Evolutionary conservation across 176 grass and related monocot genomes (phyloP), one percentile per base, ranked within the genome.

Genomic region (Eragrostis curvula): DNA sequence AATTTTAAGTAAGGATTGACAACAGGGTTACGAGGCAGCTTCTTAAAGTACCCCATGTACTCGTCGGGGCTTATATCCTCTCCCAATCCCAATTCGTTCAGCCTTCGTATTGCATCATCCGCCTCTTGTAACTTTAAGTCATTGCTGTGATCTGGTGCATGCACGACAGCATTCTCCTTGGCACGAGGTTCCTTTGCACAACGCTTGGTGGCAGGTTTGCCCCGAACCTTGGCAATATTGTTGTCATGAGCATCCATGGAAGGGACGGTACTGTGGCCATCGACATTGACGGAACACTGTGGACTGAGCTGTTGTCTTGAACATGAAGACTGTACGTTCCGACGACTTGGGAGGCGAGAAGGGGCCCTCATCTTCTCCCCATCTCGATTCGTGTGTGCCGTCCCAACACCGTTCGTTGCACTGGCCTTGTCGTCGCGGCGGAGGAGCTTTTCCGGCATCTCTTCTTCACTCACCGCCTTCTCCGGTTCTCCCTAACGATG

Each of bases 81-180:
- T 73, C 80, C 68, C 52, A 63, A 60, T 5, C 68, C 21, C 58
- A 49, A 64, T 8, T 50, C 44, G 42, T 83, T 73, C 58, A 83
- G 59, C 57, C 11, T 11, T 24, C 42, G 2, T 32, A 73, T 50
- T 44, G 40, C 59, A 51, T 4, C 27, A 20, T 83, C 0, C 0
- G 30, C 21, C 30, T 81, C 69, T 17, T 39, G 18, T 17, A 9
- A 2, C 4, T 36, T 36, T 36, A 36, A 47, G 9, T 50, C 43
- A 47, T 46, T 27, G n/a, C 7, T n/a, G 9, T n/a, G n/a, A n/a
- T 45, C 41, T 2, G 13, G 28, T 6, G 13, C 60, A 63, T 63
- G 12, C 15, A 30, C 60, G 29, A 30, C 28, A 28, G 27, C 7
- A 63, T 63, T 63, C 27, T 63, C 28, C 1, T 63, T 28, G 6